Percentiles rank a stretch among this genome's conserved stretches.
Conservation (phyloP, 2,329 filamentous ascomycete genomes). For the Colletotrichum spaethianum region DNA sequence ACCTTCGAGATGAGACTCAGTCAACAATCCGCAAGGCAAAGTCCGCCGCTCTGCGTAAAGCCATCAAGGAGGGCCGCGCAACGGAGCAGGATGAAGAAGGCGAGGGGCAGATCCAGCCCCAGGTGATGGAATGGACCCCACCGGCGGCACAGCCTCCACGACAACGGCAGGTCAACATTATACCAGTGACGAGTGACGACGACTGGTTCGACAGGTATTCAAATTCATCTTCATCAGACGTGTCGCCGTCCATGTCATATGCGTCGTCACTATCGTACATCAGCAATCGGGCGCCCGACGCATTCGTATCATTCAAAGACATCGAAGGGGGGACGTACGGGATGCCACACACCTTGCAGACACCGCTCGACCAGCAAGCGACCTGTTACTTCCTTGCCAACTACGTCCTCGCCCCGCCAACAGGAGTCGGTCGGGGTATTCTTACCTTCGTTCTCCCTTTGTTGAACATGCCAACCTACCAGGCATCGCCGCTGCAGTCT, state of each 20-base stretch:
- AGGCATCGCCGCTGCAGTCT: slow-evolving; percentile 43
- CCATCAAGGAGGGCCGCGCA: slow-evolving; percentile 36
- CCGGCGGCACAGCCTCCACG: slow-evolving; percentile 22
- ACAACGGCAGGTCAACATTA: slow-evolving; percentile 31
- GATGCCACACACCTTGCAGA: slow-evolving; percentile 40
- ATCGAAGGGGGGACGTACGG: slow-evolving; percentile 27
- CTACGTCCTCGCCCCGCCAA: slow-evolving; percentile 44
- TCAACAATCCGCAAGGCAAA: slow-evolving; percentile 43
- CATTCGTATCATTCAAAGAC: slow-evolving; percentile 35
- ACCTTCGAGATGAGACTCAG: slow-evolving; percentile 42
- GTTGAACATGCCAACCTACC: slow-evolving; percentile 40
- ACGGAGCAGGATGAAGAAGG: slow-evolving; percentile 29
- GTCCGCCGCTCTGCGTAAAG: slow-evolving; percentile 40
- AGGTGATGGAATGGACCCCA: slow-evolving; percentile 35
- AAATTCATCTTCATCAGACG: slow-evolving; percentile 29
- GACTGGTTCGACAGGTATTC: slow-evolving; percentile 37
- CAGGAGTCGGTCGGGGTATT: slow-evolving; percentile 41
- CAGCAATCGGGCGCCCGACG: slow-evolving; percentile 30
- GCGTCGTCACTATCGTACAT: slow-evolving; percentile 36
- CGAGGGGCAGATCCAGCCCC: slow-evolving; percentile 11
- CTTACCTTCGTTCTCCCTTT: slow-evolving; percentile 44
- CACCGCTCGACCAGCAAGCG: slow-evolving; percentile 45
- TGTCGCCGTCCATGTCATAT: slow-evolving; percentile 39
- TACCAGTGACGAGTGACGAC: slow-evolving; percentile 27
- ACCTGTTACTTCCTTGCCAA: slow-evolving; percentile 46